These are phyloP conservation scores for Thielaviopsis punctulata DNA, from an alignment of 2,329 filamentous ascomycete species.

Conservation along the genomic window DNA sequence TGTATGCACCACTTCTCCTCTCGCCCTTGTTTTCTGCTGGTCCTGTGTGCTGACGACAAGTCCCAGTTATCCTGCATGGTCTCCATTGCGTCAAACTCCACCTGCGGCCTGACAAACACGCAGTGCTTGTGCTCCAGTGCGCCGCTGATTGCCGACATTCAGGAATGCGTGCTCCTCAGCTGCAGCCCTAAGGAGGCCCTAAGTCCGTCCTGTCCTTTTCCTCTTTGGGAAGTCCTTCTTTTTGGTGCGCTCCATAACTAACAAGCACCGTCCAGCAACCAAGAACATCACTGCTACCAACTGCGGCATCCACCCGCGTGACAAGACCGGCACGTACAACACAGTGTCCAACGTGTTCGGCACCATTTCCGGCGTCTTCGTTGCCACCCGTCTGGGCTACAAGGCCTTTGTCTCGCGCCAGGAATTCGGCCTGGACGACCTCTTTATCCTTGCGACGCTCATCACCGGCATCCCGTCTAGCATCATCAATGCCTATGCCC, in stretches of 20 bases:
- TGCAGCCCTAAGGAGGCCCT: constrained; percentile 20
- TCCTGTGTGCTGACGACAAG: too few species aligned
- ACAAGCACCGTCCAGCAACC: constrained; percentile 8
- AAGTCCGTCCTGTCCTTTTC: constrained; percentile 15
- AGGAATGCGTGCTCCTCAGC: constrained; percentile 16
- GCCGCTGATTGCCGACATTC: constrained; percentile 15
- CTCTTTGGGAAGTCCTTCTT: too few species aligned
- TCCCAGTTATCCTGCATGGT: constrained; percentile 17
- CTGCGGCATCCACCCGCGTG: constrained; percentile 15
- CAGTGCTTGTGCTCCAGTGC: constrained; percentile 20
- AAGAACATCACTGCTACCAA: constrained; percentile 16
- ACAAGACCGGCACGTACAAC: constrained; percentile 19
- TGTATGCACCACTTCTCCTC: not conserved
- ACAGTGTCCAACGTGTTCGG: constrained; percentile 18
- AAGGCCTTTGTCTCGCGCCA: constrained; percentile 19
- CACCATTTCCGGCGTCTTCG: constrained; percentile 20
- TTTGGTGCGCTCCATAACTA: not conserved
- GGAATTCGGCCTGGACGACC: constrained; percentile 22
- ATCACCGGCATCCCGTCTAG: constrained; percentile 17
- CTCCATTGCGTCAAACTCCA: constrained; percentile 15
- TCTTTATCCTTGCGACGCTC: constrained; percentile 18
- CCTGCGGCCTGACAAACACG: constrained; percentile 17
- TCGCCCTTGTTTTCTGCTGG: not conserved
- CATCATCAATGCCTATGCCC: constrained; percentile 18
- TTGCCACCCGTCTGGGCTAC: constrained; percentile 22